Evolutionary conservation across 179 eudicot species (phyloP), one percentile per base, ranked within the genome.

Genomic region (Sideroxylon spinosum): DNA sequence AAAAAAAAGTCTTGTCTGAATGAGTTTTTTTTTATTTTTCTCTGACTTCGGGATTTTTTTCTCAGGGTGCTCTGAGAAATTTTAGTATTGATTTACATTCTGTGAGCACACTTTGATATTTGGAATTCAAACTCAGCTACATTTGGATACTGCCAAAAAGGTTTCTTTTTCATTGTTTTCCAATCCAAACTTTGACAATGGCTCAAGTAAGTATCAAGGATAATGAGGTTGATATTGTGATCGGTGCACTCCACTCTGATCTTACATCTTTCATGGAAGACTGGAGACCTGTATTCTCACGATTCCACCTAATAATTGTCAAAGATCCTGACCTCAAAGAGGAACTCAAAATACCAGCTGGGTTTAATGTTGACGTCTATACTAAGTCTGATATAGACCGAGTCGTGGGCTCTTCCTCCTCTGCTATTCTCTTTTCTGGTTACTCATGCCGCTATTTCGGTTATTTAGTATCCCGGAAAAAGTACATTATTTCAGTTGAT

Each of bases 361-460:
- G 96, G 29, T 95, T 95, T 75, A 63, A 90, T 75, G 57, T 88
- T 32, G 78, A 86, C 72, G 71, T 89, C 78, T 89, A 88, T 76
- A 82, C 91, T 5, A 91, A 90, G 85, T 72, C 90, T 53, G 98
- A 92, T 61, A 94, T 92, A 70, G 90, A 88, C 77, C 80, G 81
- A 76, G 59, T 81, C 28, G 87, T 82, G 22, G 91, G 97, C 32
- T 53, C 91, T 14, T 81, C 88, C 32, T 61, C 89, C 64, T 68
- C 83, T 52, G 64, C 87, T 65, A 76, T 82, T 79, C 88, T 89
- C 81, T 94, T 92, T 78, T 88, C 94, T 64, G 99, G 99, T 66
- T 94, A 91, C 80, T 86, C 96, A 7, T 95, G 98, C 82, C 91
- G 99, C 19, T 92, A 92, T 82, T 96, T 91, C 79, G 99, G 99